Base-by-base conservation (phyloP, 2,329 filamentous ascomycete genomes). In the Penicillium corylophilum region DNA sequence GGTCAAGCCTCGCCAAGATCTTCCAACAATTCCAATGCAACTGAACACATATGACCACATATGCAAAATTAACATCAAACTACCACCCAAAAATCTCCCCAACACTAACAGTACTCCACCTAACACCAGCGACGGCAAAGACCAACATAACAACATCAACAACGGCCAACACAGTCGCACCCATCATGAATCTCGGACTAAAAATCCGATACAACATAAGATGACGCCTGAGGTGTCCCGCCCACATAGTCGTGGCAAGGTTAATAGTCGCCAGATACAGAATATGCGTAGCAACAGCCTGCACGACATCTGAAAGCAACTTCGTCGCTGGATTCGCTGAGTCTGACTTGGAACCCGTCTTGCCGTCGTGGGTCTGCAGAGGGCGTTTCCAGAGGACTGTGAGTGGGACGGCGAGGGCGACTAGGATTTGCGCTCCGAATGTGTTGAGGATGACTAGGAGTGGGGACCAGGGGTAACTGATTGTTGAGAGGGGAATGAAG, bases 121-220 rank as follows among this genome's bases (percentile, higher is more conserved):
- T 79, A 48, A 90, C 81, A 1, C 90, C 91, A 24, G 83, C 75
- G 50, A 96, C 69, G n/a, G 85, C 83, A 15, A 96, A 79, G 13
- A 86, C 56, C 7, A 94, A 80, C 1, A 82, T 81, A 2, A 94
- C 80, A 4, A 95, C 58, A 66, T 97, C 93, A 9, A 95, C 85
- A 23, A 92, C 79, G 15, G 93, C 65, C 52, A 97, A 69, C 44
- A 88, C 81, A 3, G 82, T 74, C 0, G 85, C 86, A 0, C 87
- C 90, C 68, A 90, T 82, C 87, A 99, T 89, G 75, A 93, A 99
- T 24, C 93, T 78, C 42, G 94, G 94, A 73, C 82, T 87, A 67
- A 99, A 99, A 39, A 99, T 90, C 38, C 94, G 82, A 74, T 94
- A 99, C 26, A 99, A 81, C 94, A 99, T 99, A 57, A 99, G 79